Conservation (phyloP, 2,329 filamentous ascomycete genomes). For the Exophiala viscosa region DNA sequence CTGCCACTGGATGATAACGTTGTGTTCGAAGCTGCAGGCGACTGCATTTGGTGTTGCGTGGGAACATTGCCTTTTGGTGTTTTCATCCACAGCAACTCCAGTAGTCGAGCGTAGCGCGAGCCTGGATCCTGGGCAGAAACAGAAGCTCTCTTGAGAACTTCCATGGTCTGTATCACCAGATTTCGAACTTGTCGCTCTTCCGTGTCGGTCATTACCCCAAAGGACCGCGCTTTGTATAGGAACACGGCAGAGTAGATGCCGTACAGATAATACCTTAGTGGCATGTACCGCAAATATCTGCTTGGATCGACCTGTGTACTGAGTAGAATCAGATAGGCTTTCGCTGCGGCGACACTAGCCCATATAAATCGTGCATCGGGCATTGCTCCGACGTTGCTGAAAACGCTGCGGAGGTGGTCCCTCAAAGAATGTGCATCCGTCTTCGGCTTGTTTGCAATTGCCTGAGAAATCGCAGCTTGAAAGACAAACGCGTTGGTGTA, state of each 20-base stretch:
- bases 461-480: conserved; percentile 62
- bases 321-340: conserved; percentile 57
- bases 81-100: conserved; percentile 58
- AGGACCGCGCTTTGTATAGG: conserved; percentile 60
- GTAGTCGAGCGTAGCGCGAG: conserved; percentile 57
- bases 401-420: conserved; percentile 43
- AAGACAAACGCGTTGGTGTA: conserved; percentile 75
- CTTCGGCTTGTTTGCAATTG: conserved; percentile 37
- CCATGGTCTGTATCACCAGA: conserved; percentile 57
- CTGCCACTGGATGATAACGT: conserved; percentile 31
- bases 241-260: conserved; percentile 63
- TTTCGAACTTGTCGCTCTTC: conserved; percentile 56
- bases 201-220: conserved; percentile 55
- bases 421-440: conserved; percentile 34
- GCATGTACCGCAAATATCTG: conserved; percentile 60
- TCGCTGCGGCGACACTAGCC: conserved; percentile 62
- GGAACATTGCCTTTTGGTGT: conserved; percentile 28
- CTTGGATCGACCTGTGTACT: conserved; percentile 59
- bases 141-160: conserved; percentile 57
- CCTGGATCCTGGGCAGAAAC: conserved; percentile 58
- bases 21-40: conserved; percentile 30
- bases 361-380: conserved; percentile 65
- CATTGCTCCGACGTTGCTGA: conserved; percentile 55
- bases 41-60: conserved; percentile 24
- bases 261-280: conserved; percentile 60